These are phyloP conservation scores for Tetrahymena borealis DNA, from an alignment of 73 alveolate genomes.

Conservation along the genomic window DNA sequence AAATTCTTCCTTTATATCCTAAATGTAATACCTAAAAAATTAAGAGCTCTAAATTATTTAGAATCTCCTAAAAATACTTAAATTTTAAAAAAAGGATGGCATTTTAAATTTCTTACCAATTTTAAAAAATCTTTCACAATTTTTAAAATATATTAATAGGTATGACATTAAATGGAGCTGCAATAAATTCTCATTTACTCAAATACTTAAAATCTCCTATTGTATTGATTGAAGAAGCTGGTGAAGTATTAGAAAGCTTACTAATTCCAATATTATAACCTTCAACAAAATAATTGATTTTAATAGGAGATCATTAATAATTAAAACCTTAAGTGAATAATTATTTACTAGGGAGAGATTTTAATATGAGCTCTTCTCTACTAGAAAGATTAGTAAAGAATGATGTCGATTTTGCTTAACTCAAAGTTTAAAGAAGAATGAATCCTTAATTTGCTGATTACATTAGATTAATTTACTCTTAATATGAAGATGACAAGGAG, in stretches of 20 bases:
- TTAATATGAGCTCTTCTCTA: constrained; percentile 65
- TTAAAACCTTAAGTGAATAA: constrained; percentile 61
- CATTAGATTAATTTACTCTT: constrained; percentile 59
- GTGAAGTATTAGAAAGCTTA: constrained; percentile 85
- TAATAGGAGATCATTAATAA: constrained; percentile 87
- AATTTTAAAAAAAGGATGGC: too few relatives aligned
- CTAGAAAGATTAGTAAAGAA: constrained; percentile 82
- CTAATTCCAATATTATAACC: constrained; percentile 52
- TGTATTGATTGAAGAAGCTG: constrained; percentile 87
- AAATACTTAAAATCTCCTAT: constrained; percentile 61
- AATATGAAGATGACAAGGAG: constrained; percentile 45
- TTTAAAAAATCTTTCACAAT: too few relatives aligned
- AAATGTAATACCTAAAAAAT: too few relatives aligned
- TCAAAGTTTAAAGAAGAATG: constrained; percentile 81
- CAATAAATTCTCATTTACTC: constrained; percentile 61
- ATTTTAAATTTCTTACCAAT: too few relatives aligned
- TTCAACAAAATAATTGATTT: constrained; percentile 61
- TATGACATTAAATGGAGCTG: constrained; percentile 85
- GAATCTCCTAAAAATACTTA: too few relatives aligned
- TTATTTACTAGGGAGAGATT: constrained; percentile 53
- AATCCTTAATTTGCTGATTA: constrained; percentile 71
- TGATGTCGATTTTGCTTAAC: constrained; percentile 37
- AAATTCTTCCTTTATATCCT: too few relatives aligned
- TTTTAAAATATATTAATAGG: constrained; percentile 62
- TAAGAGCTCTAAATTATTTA: too few relatives aligned